phyloP scores from a whole-genome alignment of 2,329 filamentous ascomycete genomes.

The Lomentospora prolificans region DNA sequence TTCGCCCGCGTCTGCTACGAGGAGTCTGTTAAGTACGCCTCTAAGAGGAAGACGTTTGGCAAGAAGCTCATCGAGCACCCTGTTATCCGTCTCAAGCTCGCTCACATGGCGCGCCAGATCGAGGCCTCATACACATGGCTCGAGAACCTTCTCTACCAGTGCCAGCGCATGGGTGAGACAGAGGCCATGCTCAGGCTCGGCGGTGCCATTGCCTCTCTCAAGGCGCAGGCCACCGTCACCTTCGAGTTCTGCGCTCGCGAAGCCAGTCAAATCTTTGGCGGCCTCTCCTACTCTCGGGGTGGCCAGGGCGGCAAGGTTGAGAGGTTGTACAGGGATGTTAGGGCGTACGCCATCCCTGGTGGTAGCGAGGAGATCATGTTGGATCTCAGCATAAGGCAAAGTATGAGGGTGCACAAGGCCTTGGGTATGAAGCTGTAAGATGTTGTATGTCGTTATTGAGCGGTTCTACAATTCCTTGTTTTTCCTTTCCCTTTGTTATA shows the following conservation, averaged over 20 bases:
- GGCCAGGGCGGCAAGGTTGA: slow-evolving; percentile 95
- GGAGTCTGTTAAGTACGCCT: slow-evolving; percentile 90
- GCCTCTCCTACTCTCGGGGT: slow-evolving; percentile 81
- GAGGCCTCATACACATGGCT: slow-evolving; percentile 97
- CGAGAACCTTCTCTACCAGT: slow-evolving; percentile 90
- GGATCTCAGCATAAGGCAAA: slow-evolving; percentile 88
- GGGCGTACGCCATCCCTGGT: slow-evolving; percentile 92
- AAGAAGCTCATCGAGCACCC: slow-evolving; percentile 95
- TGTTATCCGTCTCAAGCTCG: slow-evolving; percentile 94
- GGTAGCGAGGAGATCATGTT: slow-evolving; percentile 98
- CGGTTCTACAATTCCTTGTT: neutral
- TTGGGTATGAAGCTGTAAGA: slow-evolving; percentile 88
- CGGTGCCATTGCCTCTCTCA: slow-evolving; percentile 84
- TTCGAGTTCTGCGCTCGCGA: slow-evolving; percentile 98
- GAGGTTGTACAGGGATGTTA: slow-evolving; percentile 85
- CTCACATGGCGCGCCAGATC: slow-evolving; percentile 96
- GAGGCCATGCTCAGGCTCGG: slow-evolving; percentile 95
- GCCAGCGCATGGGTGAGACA: slow-evolving; percentile 82
- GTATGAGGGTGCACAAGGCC: slow-evolving; percentile 76
- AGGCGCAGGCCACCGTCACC: slow-evolving; percentile 86
- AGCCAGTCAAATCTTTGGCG: slow-evolving; percentile 95
- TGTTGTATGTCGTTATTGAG: neutral
- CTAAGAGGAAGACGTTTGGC: slow-evolving; percentile 94
- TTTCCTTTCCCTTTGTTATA: neutral
- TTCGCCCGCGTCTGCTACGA: slow-evolving; percentile 97